phyloP scores from a whole-genome alignment of 148 eudicot genomes.

The Heliosperma pusillum region DNA sequence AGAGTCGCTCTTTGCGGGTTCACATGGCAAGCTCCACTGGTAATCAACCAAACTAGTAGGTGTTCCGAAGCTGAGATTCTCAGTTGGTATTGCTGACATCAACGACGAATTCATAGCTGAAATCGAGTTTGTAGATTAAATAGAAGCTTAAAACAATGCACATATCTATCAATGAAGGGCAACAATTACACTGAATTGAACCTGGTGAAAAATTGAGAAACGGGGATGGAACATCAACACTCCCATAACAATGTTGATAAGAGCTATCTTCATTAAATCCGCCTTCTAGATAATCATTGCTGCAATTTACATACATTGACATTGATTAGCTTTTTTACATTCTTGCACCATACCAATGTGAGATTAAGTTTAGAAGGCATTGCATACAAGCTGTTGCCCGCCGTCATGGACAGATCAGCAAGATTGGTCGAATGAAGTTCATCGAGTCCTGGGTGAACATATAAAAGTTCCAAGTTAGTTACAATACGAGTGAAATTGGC shows the following conservation, averaged over 20 bases:
- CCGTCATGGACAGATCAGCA: constrained; percentile 14
- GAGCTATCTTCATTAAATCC: constrained; percentile 14
- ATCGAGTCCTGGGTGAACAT: constrained; percentile 15
- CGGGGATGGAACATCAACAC: constrained; percentile 22
- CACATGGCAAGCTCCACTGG: constrained; percentile 24
- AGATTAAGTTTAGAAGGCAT: background rate
- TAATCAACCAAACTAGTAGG: constrained; percentile 25
- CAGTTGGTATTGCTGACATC: constrained; percentile 17
- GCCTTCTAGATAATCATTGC: constrained; percentile 16
- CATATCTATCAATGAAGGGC: too few species aligned
- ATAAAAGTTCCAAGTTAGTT: too few species aligned
- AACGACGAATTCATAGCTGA: constrained; percentile 18
- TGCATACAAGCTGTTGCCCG: constrained; percentile 19
- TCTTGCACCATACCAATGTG: background rate
- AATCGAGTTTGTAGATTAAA: background rate
- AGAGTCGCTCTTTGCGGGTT: constrained; percentile 23
- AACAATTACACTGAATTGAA: background rate
- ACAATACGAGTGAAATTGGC: too few species aligned
- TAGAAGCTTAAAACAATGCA: background rate
- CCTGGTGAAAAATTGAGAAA: constrained; percentile 26
- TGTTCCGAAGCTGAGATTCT: constrained; percentile 14
- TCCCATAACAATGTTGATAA: constrained; percentile 21
- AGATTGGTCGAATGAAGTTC: constrained; percentile 14
- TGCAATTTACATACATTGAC: constrained; percentile 4
- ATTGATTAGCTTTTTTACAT: background rate